A percentile compares a stretch with the other conserved stretches of the same genome.
phyloP scores from a whole-genome alignment of 768 basidiomycete genomes.

The Mycena kentingensis region DNA sequence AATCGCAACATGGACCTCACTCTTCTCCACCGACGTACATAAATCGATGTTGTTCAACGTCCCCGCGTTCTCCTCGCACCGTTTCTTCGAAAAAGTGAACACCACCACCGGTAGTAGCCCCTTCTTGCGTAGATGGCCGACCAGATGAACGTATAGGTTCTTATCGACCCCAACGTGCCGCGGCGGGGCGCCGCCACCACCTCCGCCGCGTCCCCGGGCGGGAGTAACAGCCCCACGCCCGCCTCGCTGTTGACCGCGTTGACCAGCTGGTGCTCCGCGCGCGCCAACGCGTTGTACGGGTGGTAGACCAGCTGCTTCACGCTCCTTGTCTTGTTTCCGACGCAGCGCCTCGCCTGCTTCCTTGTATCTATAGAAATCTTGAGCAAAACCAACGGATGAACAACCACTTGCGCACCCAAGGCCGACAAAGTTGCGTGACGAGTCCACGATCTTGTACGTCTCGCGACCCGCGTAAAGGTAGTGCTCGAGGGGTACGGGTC shows the following conservation, averaged over 20 bases:
- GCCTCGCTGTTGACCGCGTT: conserved; percentile 60
- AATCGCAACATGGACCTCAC: conserved; percentile 92
- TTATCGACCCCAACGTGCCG: conserved; percentile 77
- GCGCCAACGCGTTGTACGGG: conserved; percentile 86
- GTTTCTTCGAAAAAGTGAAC: conserved; percentile 96
- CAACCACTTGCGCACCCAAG: conserved; percentile 57
- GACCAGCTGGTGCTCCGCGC: conserved; percentile 60
- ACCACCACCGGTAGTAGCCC: conserved; percentile 89
- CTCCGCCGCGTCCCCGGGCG: conserved; percentile 39
- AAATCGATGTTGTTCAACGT: conserved; percentile 88
- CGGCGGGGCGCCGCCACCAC: conserved; percentile 46
- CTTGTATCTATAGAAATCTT: conserved; percentile 64
- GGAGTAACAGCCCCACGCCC: conserved; percentile 40
- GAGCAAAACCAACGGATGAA: conserved; percentile 2
- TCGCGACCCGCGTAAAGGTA: conserved; percentile 95
- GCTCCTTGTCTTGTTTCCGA: conserved; percentile 97
- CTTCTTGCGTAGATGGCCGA: conserved; percentile 84
- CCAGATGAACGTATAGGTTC: conserved; percentile 90
- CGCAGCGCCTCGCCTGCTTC: conserved; percentile 85
- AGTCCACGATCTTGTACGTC: conserved; percentile 89
- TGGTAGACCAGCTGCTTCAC: conserved; percentile 90
- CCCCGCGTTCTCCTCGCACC: conserved; percentile 93
- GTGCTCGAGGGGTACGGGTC: conserved; percentile 97
- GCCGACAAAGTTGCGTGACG: conserved; percentile 68
- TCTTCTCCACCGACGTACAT: conserved; percentile 89